Base-by-base conservation (phyloP, 768 basidiomycete species). In the Suillus plorans region DNA sequence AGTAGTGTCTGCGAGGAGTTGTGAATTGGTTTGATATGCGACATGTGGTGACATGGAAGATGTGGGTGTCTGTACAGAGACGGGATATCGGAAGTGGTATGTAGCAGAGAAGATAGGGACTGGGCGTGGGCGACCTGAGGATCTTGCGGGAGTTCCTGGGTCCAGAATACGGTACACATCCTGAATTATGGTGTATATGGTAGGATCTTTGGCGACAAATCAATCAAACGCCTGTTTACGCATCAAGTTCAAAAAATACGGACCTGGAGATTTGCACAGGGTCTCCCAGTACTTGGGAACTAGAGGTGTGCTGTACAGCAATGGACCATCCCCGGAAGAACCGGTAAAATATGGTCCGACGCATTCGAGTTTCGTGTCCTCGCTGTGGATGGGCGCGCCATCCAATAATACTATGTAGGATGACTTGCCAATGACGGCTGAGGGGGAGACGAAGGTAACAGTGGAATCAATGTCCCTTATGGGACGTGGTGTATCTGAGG, bases 281-380 rank as follows among this genome's bases (percentile, higher is more conserved):
- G 79, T 82, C 22, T 80, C 76, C 90, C 90, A 92, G 70, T 84
- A 91, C 57, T 79, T 80, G 5, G 90, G 90, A 7, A 86, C 84
- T 37, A 92, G 80, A 1, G 81, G 66, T 4, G 87, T 88, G 64
- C 80, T 84, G 76, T 92, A 91, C 39, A 91, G 70, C n/a, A 80
- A 75, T 28, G 77, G 70, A 20, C 71, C 70, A 60, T 79, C 71
- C 44, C 72, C 63, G 18, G 65, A 71, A 9, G 61, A 41, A 22
- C 65, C 60, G 55, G 65, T 39, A 42, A 85, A 63, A 67, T 73
- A 77, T 25, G 76, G 76, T 1, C 76, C 76, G n/a, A 77, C 68
- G 58, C 67, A 76, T 36, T 76, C 72, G 60, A 76, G 77, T 8
- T 71, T 60, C 0, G 82, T 81, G 31, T 74, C 75, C 71, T 90